These are phyloP conservation scores for Beverwykella pulmonaria DNA, from an alignment of 495 filamentous ascomycete genomes.

Conservation along the genomic window DNA sequence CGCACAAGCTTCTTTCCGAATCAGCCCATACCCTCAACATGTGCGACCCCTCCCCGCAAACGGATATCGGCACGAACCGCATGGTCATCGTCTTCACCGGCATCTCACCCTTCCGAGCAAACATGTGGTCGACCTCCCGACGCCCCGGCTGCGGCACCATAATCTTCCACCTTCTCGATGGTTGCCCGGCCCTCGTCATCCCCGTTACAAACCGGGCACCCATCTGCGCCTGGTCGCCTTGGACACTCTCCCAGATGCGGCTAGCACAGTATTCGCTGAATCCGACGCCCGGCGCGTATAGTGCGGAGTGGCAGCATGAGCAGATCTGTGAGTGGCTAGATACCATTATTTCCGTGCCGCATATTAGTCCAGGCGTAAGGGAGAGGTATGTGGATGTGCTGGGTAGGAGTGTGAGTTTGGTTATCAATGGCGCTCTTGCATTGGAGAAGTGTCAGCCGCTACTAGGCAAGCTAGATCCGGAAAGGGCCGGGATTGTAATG, in stretches of 20 bases:
- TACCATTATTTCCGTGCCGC: conserved; percentile 32
- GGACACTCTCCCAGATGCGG: conserved; percentile 43
- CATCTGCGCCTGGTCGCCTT: conserved; percentile 46
- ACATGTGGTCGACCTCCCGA: conserved; percentile 50
- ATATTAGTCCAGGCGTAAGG: conserved; percentile 28
- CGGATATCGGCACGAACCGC: conserved; percentile 45
- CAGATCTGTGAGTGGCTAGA: conserved; percentile 45
- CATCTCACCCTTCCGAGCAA: conserved; percentile 46
- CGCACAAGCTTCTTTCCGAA: conserved; percentile 48
- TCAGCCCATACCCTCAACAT: conserved; percentile 38
- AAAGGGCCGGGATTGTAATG: conserved; percentile 39
- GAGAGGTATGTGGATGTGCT: conserved; percentile 39
- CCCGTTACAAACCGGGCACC: conserved; percentile 43
- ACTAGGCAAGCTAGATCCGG: conserved; percentile 39
- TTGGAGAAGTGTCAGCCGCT: conserved; percentile 33
- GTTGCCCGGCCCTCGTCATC: conserved; percentile 46
- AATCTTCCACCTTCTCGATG: conserved; percentile 48
- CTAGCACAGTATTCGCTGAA: conserved; percentile 22
- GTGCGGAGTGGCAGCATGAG: conserved; percentile 44
- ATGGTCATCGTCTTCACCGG: conserved; percentile 46
- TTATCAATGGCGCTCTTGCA: conserved; percentile 42
- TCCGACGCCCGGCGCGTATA: conserved; percentile 12
- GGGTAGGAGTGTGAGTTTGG: conserved; percentile 37
- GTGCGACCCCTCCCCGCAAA: conserved; percentile 45
- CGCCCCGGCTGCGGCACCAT: conserved; percentile 48